Conservation (phyloP, 768 basidiomycete genomes). For the Pulveroboletus sp. region DNA sequence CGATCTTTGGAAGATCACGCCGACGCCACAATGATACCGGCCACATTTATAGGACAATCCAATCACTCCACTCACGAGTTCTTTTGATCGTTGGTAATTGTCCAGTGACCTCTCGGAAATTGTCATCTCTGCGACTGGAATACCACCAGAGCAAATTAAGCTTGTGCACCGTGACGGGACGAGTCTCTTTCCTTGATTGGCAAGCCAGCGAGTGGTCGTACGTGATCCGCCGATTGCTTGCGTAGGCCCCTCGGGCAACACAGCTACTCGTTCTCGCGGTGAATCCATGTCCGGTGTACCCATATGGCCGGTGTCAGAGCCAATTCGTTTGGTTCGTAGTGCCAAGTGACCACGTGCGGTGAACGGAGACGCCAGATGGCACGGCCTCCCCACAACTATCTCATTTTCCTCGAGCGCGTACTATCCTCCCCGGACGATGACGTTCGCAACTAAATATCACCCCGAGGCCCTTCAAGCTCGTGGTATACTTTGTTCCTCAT, state of each 20-base stretch:
- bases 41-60: background rate
- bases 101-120: too few species aligned
- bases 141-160: too few species aligned
- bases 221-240: too few species aligned
- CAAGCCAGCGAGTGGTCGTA: background rate
- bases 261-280: background rate
- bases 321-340: background rate
- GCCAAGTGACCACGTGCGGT: too few species aligned
- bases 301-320: background rate
- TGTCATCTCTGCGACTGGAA: too few species aligned
- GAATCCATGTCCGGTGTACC: background rate
- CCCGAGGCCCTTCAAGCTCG: background rate
- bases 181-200: background rate
- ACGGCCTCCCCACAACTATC: background rate
- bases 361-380: background rate
- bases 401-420: background rate
- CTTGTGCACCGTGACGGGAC: too few species aligned
- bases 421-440: background rate
- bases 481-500: background rate
- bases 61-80: too few species aligned
- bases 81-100: background rate
- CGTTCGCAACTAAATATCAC: background rate
- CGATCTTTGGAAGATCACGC: slow-evolving; percentile 9
- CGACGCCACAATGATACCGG: background rate
- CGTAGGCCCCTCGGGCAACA: background rate